These are phyloP conservation scores for Boletus rex-veris DNA, from an alignment of 768 basidiomycete species.

Conservation along the genomic window DNA sequence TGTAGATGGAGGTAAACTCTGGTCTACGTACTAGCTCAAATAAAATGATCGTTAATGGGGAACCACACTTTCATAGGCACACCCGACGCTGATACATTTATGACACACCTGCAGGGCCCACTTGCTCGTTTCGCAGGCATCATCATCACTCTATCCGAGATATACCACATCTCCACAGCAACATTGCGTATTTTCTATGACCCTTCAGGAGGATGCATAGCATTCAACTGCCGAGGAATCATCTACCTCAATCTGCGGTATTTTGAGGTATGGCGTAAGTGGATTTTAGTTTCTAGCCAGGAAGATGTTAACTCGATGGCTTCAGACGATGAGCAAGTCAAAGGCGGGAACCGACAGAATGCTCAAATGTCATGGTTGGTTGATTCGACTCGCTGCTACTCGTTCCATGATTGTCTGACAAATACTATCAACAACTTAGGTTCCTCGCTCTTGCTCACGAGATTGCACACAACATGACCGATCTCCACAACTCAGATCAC, in stretches of 20 bases:
- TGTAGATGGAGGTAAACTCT: conserved; percentile 48
- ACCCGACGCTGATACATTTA: conserved; percentile 39
- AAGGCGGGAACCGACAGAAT: not conserved
- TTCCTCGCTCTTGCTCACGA: conserved; percentile 88
- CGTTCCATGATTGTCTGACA: not conserved
- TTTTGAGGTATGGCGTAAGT: conserved; percentile 56
- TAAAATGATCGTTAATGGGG: accelerated
- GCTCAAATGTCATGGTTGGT: not conserved
- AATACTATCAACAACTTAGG: conserved; percentile 32
- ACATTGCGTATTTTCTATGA: conserved; percentile 86
- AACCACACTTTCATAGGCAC: not conserved
- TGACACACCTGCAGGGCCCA: conserved; percentile 46
- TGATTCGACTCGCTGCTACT: too few species aligned
- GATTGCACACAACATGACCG: conserved; percentile 83
- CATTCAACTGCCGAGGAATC: conserved; percentile 84
- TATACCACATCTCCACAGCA: conserved; percentile 66
- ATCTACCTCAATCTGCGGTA: conserved; percentile 70
- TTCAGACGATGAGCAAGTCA: not conserved
- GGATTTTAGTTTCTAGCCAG: not conserved
- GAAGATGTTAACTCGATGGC: not conserved
- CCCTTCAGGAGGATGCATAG: conserved; percentile 68
- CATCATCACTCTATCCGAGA: conserved; percentile 52
- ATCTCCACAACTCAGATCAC: conserved; percentile 80
- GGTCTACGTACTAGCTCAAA: too few species aligned
- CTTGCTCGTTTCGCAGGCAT: conserved; percentile 70